Evolutionary conservation across 129 eudicot species (phyloP), one percentile per base, ranked within the genome.

Genomic region (Dittrichia graveolens): DNA sequence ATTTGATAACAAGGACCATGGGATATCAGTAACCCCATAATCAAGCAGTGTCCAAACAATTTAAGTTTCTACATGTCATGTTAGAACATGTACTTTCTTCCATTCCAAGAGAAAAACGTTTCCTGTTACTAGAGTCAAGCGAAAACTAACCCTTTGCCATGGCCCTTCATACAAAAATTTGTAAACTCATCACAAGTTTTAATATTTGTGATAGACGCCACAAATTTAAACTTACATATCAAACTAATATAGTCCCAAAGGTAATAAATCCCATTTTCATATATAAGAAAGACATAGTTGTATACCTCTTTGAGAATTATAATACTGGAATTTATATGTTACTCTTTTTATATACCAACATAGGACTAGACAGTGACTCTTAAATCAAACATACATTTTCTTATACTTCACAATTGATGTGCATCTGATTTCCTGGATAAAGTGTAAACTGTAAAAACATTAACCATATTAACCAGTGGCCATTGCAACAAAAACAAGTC

Each of bases 401-500:
- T 68, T 40, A 50, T 52, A 68, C 60, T 68, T 55, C 6, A 41
- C 34, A 70, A 55, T 55, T 70, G 53, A 57, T 54, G 41, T 9
- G 41, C 75, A 39, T 55, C 37, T 11, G 41, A 55, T 40, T 31
- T 53, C 53, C 55, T 44, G 42, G 7, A 7, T 7, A 55, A 53
- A 69, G 4, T 14, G 41, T 2, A 71, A 44, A n/a, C 4, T 6
- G 53, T 47, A 46, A 67, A 56, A 11, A 8, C 43, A 48, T 37
- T 49, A 73, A 73, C 13, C 53, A 44, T 71, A 6, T 53, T 47
- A 70, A 18, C 75, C 6, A 6, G 65, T 47, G 55, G 12, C 75
- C 6, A 54, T 12, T 9, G 58, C 44, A 42, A 72, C 58, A 45
- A 38, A 44, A 61, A 35, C 37, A 49, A 5, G 47, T 35, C 13